Base-by-base conservation (phyloP, 768 basidiomycete genomes). In the Tricholoma sp. region DNA sequence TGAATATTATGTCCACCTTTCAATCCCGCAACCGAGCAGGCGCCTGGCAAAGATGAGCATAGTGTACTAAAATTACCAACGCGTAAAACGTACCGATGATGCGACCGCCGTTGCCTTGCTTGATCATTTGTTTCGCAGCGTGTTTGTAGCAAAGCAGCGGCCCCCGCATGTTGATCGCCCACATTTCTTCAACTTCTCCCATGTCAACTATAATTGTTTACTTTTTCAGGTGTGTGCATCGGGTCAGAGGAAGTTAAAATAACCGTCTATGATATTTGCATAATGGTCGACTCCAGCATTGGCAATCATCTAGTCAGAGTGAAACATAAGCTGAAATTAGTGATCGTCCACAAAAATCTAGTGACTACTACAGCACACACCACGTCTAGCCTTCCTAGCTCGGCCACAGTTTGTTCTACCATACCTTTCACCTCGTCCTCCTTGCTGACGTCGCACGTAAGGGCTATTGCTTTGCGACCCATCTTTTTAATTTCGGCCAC, bases 221-320 rank as follows among this genome's bases (percentile, higher is more conserved):
- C 2, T 18, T 41, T 1, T 16, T 11, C 16, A 6, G 18, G 18
- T 18, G 19, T 22, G 18, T 1, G 22, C 18, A 35, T 5, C 14
- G 16, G 16, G 16, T 5, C 21, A 12, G 37, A 21, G 10, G 8
- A 45, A 62, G 43, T 58, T 66, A 35, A 12, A 35, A 10, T 35
- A 12, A 35, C 68, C 57, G 14, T 69, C 66, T 10, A 63, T 16
- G 46, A 71, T 50, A 5, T 60, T 47, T 32, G 58, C 57, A 2
- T 58, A 10, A 4, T 51, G 16, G 21, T 51, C 27, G 47, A 76
- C 68, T 0, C 77, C 78, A 5, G 78, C 79, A 63, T 80, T 80
- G 4, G 79, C 77, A 2, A 80, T 71, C 75, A 79, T 75, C 74
- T 75, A 57, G 7, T 4, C 24, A 46, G 7, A 4, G 27, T 4